Evolutionary conservation across 805 yeast genomes (phyloP).

Genomic region (Kodamaea neixiangensis): DNA sequence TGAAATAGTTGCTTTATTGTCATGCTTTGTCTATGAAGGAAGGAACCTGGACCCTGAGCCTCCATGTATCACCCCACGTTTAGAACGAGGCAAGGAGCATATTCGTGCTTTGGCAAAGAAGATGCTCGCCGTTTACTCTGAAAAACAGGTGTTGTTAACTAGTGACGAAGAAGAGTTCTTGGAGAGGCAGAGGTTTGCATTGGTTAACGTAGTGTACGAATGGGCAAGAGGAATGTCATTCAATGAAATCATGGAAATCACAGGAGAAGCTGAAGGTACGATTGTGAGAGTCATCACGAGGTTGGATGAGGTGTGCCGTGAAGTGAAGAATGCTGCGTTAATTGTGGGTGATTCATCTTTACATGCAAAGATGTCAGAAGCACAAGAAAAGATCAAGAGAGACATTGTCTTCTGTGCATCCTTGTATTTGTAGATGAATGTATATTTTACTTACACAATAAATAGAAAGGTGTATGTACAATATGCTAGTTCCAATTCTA

Average conservation of each 20-base stretch:
- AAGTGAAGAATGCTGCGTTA: constrained; percentile 89
- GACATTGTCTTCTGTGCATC: constrained; percentile 98
- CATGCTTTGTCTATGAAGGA: constrained; percentile 94
- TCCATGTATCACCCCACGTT: constrained; percentile 69
- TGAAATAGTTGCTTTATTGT: constrained; percentile 92
- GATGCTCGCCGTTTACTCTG: constrained; percentile 60
- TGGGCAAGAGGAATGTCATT: constrained; percentile 97
- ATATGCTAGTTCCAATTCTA: not conserved
- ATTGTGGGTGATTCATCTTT: constrained; percentile 92
- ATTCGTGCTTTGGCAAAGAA: constrained; percentile 71
- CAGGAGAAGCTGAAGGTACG: constrained; percentile 93
- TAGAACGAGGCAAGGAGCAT: constrained; percentile 66
- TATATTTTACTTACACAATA: too few relatives aligned
- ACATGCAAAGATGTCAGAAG: constrained; percentile 84
- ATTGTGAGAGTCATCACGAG: constrained; percentile 95
- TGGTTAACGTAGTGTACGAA: constrained; percentile 92
- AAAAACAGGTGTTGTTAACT: constrained; percentile 72
- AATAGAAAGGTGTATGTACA: too few relatives aligned
- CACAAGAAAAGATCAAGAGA: constrained; percentile 93
- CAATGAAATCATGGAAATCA: constrained; percentile 84
- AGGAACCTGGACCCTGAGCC: constrained; percentile 64
- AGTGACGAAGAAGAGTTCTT: constrained; percentile 83
- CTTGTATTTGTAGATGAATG: constrained; percentile 65
- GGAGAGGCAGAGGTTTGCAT: constrained; percentile 82
- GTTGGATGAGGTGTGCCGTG: constrained; percentile 91